Evolutionary conservation across 2,329 filamentous ascomycete genomes (phyloP), one percentile per base, ranked within the genome.

Genomic region (Scedosporium aurantiacum): DNA sequence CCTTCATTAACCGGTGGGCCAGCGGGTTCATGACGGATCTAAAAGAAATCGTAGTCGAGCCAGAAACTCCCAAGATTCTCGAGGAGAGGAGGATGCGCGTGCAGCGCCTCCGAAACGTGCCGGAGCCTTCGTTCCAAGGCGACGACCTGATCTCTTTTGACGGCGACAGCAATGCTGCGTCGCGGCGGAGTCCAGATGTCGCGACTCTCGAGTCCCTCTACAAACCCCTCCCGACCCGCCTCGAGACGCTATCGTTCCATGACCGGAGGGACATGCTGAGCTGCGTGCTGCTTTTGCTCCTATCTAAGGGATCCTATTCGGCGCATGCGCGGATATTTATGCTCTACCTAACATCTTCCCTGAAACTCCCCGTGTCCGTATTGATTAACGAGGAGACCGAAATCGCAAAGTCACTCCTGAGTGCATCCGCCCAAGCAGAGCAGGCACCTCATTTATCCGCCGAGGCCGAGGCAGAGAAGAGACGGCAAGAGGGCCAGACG

Each of bases 1-100:
- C 79, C 52, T 83, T 89, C 68, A 90, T 92, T 67, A 85, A 91
- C 64, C 82, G 85, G n/a, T 96, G 91, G 92, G 79, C 85, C 63
- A 80, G 83, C 27, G 80, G 84, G 37, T 85, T 93, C 1, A 77
- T 91, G n/a, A 74, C 79, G 18, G 82, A 87, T 54, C 78, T 96
- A 0, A 85, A 84, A 57, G 87, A 93, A 66, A 82, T 91, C 3
- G 74, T 86, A 12, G 76, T 81, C 12, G 74, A 77, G 2, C 72
- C 78, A 10, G 79, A 82, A 61, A 76, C 76, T 40, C 71, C 71
- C 63, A 77, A 77, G 67, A 77, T 81, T 57, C 66, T 75, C 52
- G 76, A 74, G 14, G 78, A 79, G 65, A 74, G 81, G 23, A 73
- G 74, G 59, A 75, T 74, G 67, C 77, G 78, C 50, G 72, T 71